phyloP scores from a whole-genome alignment of 768 basidiomycete genomes.

The Suillus weaverae region DNA sequence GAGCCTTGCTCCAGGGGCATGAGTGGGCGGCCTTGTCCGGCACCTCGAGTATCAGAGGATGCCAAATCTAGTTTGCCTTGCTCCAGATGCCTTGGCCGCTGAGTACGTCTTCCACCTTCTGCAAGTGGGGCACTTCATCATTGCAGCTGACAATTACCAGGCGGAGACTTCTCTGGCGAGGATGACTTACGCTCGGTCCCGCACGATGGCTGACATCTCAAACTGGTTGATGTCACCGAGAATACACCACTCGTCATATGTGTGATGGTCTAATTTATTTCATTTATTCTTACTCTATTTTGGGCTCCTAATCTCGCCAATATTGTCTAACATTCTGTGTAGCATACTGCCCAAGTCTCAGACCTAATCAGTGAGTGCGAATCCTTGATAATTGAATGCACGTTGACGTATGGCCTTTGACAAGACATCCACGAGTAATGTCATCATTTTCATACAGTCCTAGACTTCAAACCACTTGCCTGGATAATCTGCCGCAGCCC shows the following conservation, averaged over 20 bases:
- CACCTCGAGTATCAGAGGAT: accelerated
- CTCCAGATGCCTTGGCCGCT: slow-evolving; percentile 3
- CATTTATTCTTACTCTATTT: slow-evolving; percentile 2
- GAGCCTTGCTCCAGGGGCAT: not conserved
- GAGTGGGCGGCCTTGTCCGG: not conserved
- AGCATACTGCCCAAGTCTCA: not conserved
- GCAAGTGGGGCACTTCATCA: not conserved
- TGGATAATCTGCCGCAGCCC: not conserved
- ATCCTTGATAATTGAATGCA: not conserved
- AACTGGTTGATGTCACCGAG: not conserved
- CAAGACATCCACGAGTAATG: not conserved
- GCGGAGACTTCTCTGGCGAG: not conserved
- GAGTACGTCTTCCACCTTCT: slow-evolving; percentile 4
- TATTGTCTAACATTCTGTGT: not conserved
- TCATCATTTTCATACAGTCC: not conserved
- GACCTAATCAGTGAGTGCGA: not conserved
- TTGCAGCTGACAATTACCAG: not conserved
- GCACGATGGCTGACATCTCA: not conserved
- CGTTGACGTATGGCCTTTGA: not conserved
- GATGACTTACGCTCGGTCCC: not conserved
- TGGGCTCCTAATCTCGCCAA: not conserved
- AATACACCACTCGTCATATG: not conserved
- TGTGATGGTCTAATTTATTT: not conserved
- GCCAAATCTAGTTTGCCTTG: slow-evolving; percentile 13
- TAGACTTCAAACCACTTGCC: not conserved